A percentile compares a stretch with the other conserved stretches of the same genome.
phyloP scores from a whole-genome alignment of 179 eudicot genomes.

The Sideroxylon spinosum region DNA sequence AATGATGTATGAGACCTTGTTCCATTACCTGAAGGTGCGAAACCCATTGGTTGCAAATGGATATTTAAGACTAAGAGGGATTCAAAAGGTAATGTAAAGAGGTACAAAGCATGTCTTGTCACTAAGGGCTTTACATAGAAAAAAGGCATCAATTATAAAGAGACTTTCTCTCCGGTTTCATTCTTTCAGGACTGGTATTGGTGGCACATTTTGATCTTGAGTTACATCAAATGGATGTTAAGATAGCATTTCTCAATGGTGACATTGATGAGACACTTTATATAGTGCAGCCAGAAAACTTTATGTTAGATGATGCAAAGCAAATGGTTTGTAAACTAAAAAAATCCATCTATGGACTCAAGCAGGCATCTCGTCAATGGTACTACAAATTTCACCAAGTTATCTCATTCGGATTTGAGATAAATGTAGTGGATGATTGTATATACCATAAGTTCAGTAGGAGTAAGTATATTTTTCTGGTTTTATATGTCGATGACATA shows the following conservation, averaged over 20 bases:
- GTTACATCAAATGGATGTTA: conserved; percentile 3
- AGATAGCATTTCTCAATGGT: background rate
- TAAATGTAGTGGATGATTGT: conserved; percentile 1
- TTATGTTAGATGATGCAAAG: background rate
- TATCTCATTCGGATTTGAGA: conserved; percentile 7
- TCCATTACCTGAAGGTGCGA: no score
- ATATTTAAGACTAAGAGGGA: no score
- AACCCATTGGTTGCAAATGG: no score
- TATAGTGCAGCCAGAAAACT: background rate
- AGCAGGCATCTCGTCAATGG: background rate
- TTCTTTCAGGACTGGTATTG: no score
- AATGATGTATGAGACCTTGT: no score
- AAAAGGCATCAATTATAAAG: no score
- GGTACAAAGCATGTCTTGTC: no score
- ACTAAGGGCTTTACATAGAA: no score
- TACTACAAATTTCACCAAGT: background rate
- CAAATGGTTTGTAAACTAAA: background rate
- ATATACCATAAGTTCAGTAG: conserved; percentile 14
- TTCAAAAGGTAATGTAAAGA: no score
- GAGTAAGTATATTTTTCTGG: conserved; percentile 12
- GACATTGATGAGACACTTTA: background rate
- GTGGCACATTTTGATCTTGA: background rate
- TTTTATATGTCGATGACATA: conserved; percentile 15
- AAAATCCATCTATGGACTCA: background rate
- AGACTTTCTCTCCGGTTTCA: no score